A percentile compares a stretch with the other conserved stretches of the same genome.
Conservation (phyloP, 768 basidiomycete genomes). For the Russula vinacea region DNA sequence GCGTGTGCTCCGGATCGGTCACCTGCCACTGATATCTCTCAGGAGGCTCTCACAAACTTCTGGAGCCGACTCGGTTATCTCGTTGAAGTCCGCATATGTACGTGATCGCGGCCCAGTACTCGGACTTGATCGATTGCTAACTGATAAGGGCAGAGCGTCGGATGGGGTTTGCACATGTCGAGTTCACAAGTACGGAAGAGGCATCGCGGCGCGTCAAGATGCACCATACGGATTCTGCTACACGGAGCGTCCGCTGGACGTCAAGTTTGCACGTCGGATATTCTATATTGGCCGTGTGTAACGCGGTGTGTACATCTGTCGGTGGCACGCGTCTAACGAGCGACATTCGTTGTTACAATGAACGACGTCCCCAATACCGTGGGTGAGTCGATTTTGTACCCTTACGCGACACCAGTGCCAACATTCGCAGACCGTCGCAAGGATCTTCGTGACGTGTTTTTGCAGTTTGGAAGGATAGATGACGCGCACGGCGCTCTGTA, state of each 20-base stretch:
- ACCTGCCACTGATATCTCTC: background rate
- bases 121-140: background rate
- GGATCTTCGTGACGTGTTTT: background rate
- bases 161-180: conserved; percentile 23
- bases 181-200: conserved; percentile 21
- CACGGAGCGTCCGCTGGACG: conserved; percentile 8
- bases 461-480: background rate
- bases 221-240: conserved; percentile 19
- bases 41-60: conserved; percentile 5
- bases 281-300: conserved; percentile 13
- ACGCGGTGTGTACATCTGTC: conserved; percentile 7
- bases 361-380: conserved; percentile 3
- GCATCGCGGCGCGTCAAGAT: conserved; percentile 9
- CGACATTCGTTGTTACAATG: background rate
- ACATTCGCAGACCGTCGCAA: conserved; percentile 10
- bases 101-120: background rate
- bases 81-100: conserved; percentile 24
- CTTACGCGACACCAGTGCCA: conserved; percentile 9
- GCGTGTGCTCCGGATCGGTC: conserved; percentile 21
- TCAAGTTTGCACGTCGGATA: conserved; percentile 19
- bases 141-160: background rate
- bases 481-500: conserved; percentile 1
- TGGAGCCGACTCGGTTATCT: conserved; percentile 26
- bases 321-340: conserved; percentile 10
- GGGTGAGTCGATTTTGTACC: background rate